These are phyloP conservation scores for Asterella californica DNA, from an alignment of 225 moss, liverwort and hornwort species.

Conservation along the genomic window DNA sequence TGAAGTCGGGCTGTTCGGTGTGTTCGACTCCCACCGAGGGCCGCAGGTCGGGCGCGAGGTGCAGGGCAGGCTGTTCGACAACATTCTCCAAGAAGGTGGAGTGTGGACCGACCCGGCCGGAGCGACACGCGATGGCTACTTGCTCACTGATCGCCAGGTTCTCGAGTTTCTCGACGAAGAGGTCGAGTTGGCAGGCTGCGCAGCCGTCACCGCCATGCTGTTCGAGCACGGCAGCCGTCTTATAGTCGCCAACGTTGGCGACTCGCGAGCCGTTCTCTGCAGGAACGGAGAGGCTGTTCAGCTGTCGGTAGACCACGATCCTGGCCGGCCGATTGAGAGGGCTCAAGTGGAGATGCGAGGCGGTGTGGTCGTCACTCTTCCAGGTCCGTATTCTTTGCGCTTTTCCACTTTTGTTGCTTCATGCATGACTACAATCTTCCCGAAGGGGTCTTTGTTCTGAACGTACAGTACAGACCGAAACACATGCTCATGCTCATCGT, in stretches of 20 bases:
- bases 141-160: slow-evolving; percentile 69
- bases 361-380: slow-evolving; percentile 70
- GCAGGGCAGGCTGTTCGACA: slow-evolving; percentile 58
- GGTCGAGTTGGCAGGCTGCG: slow-evolving; percentile 56
- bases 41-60: slow-evolving; percentile 47
- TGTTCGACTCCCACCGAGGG: slow-evolving; percentile 74
- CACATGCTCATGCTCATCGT: not conserved
- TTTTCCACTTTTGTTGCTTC: not conserved
- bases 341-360: slow-evolving; percentile 80
- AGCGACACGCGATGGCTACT: slow-evolving; percentile 78
- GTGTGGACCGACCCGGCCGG: slow-evolving; percentile 64
- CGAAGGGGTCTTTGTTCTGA: not conserved
- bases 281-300: slow-evolving; percentile 66
- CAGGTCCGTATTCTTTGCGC: slow-evolving; percentile 36
- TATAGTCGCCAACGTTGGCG: slow-evolving; percentile 81
- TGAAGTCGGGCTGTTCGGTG: slow-evolving; percentile 77
- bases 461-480: not conserved
- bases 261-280: slow-evolving; percentile 65
- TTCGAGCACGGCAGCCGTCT: slow-evolving; percentile 54
- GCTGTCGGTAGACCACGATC: slow-evolving; percentile 79
- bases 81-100: slow-evolving; percentile 62
- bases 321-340: slow-evolving; percentile 65
- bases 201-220: slow-evolving; percentile 82
- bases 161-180: slow-evolving; percentile 29
- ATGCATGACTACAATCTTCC: not conserved